phyloP scores from a whole-genome alignment of 352 stramenopile species.

The Phytophthora tentaculata region DNA sequence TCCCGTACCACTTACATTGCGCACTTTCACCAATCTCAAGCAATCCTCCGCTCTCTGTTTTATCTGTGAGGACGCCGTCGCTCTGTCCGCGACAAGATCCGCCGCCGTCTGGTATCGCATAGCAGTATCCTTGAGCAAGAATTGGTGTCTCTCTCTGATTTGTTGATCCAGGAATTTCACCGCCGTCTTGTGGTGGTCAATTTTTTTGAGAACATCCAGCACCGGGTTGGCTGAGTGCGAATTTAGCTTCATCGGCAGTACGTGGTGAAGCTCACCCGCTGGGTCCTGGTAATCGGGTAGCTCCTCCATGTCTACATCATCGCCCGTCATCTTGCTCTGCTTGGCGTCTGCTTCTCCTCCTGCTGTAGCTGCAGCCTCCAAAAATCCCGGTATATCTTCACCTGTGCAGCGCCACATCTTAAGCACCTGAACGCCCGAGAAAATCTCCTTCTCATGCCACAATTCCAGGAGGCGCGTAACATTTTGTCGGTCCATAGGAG shows the following conservation, averaged over 20 bases:
- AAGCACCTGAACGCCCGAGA: constrained; percentile 58
- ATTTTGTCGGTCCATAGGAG: constrained; percentile 80
- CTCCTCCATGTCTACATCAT: constrained; percentile 20
- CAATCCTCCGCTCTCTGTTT: constrained; percentile 69
- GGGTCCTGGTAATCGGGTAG: constrained; percentile 43
- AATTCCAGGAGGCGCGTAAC: constrained; percentile 75
- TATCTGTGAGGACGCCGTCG: constrained; percentile 48
- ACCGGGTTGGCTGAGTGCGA: constrained; percentile 78
- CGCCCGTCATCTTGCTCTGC: not conserved
- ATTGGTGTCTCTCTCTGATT: constrained; percentile 65
- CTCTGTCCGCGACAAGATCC: constrained; percentile 62
- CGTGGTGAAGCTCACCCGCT: constrained; percentile 42
- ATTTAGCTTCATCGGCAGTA: constrained; percentile 79
- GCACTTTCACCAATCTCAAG: constrained; percentile 73
- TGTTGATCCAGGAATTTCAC: constrained; percentile 70
- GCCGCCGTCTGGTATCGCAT: constrained; percentile 56
- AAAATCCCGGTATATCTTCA: constrained; percentile 67
- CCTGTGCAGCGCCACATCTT: constrained; percentile 82
- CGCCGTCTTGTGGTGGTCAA: constrained; percentile 75
- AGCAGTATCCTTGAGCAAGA: constrained; percentile 54
- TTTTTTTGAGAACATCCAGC: constrained; percentile 80
- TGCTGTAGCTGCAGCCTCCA: constrained; percentile 35
- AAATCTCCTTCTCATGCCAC: constrained; percentile 81
- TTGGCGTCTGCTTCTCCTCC: constrained; percentile 17
- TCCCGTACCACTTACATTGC: constrained; percentile 62